A percentile compares a stretch with the other conserved stretches of the same genome.
These are phyloP conservation scores for Tripidium arundinaceum DNA, from an alignment of 202 grass and related monocot species.

Conservation along the genomic window DNA sequence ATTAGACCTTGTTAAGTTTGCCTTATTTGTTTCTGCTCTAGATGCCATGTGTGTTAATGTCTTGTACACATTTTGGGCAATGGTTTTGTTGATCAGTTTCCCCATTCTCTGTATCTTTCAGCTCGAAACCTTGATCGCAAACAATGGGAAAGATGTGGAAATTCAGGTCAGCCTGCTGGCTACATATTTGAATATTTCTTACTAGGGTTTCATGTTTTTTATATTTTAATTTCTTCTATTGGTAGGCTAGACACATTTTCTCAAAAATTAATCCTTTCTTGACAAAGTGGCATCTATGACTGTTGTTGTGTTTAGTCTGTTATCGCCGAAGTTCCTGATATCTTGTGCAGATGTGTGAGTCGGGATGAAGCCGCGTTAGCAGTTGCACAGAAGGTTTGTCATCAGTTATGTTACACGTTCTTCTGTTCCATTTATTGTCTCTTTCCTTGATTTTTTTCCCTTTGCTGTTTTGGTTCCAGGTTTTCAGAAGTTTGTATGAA, in stretches of 20 bases:
- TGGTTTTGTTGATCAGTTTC: neutral
- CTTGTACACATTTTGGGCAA: neutral
- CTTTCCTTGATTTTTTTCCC: neutral
- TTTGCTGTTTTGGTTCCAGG: slow-evolving; percentile 49
- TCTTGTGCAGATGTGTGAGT: slow-evolving; percentile 81
- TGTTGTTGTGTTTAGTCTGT: slow-evolving; percentile 54
- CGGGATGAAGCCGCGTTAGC: slow-evolving; percentile 84
- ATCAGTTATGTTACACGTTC: slow-evolving; percentile 18
- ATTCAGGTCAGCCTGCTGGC: slow-evolving; percentile 66
- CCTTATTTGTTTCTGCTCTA: neutral
- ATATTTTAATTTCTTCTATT: slow-evolving; percentile 13
- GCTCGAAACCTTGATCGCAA: slow-evolving; percentile 73
- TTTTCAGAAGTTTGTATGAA: slow-evolving; percentile 85
- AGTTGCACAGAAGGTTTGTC: slow-evolving; percentile 71
- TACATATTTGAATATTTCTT: slow-evolving; percentile 12
- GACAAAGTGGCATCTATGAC: slow-evolving; percentile 13
- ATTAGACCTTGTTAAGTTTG: neutral
- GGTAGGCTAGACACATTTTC: slow-evolving; percentile 14
- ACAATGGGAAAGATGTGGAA: slow-evolving; percentile 69
- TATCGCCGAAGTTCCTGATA: slow-evolving; percentile 84
- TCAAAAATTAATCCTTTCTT: neutral
- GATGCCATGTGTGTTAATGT: neutral
- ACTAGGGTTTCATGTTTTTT: neutral
- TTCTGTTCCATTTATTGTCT: slow-evolving; percentile 1
- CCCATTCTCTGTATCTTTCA: slow-evolving; percentile 34